These are phyloP conservation scores for Begonia loranthoides DNA, from an alignment of 306 rosid species.

Conservation along the genomic window DNA sequence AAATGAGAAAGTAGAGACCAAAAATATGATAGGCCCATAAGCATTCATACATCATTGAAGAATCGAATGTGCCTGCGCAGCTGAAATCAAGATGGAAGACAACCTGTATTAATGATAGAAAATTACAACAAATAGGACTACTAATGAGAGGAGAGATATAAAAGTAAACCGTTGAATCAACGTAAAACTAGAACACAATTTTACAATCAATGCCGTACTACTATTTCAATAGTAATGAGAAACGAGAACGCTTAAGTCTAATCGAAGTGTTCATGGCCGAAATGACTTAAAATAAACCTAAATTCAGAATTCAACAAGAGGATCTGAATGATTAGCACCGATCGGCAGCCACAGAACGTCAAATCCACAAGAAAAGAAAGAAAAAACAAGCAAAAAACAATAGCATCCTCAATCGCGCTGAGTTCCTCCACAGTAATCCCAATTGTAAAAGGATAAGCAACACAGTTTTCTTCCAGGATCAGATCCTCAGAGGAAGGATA, in stretches of 20 bases:
- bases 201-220: neutral
- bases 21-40: too few relatives aligned
- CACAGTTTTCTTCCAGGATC: neutral
- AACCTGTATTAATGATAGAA: constrained; percentile 27
- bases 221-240: neutral
- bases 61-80: constrained; percentile 20
- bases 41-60: constrained; percentile 29
- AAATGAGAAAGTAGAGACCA: too few relatives aligned
- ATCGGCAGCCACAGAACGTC: constrained; percentile 12
- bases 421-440: constrained; percentile 1
- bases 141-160: neutral
- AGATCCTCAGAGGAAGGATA: neutral
- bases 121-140: neutral
- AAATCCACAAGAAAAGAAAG: constrained; percentile 1
- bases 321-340: constrained; percentile 18
- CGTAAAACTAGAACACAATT: neutral
- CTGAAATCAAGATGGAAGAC: constrained; percentile 14
- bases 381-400: neutral
- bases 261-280: neutral
- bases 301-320: constrained; percentile 2
- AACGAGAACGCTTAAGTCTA: neutral
- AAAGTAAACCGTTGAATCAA: neutral
- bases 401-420: neutral
- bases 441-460: neutral
- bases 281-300: neutral